Conservation (phyloP, 495 filamentous ascomycete genomes). For the Penicillium samsonianum region DNA sequence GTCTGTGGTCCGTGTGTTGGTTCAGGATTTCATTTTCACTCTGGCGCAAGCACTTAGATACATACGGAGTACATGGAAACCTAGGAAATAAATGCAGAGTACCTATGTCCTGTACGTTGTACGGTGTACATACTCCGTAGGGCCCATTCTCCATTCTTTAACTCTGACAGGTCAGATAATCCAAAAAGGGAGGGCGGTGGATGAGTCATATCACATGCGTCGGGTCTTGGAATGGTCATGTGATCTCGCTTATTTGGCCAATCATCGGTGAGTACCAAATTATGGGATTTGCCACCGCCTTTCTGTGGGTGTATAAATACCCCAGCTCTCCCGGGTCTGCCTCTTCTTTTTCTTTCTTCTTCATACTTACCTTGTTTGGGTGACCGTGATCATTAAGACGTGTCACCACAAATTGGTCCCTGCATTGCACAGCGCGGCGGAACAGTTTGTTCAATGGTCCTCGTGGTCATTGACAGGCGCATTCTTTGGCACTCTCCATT, state of each 20-base stretch:
- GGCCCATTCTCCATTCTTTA: not conserved
- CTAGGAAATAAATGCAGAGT: conserved; percentile 7
- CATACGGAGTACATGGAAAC: too few species aligned
- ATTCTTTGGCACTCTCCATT: conserved; percentile 65
- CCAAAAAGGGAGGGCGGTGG: not conserved
- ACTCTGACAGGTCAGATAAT: not conserved
- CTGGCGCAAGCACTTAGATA: not conserved
- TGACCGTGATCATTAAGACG: conserved; percentile 62
- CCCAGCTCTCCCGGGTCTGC: conserved; percentile 19
- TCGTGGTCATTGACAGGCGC: conserved; percentile 63
- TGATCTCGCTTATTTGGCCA: not conserved
- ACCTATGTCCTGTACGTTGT: not conserved
- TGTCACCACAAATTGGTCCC: conserved; percentile 60
- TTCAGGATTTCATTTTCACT: not conserved
- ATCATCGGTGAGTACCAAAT: not conserved
- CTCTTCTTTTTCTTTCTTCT: conserved; percentile 52
- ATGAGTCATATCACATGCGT: conserved; percentile 4
- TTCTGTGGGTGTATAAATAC: conserved; percentile 30
- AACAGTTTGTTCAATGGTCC: conserved; percentile 61
- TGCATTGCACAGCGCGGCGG: conserved; percentile 71
- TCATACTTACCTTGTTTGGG: conserved; percentile 77
- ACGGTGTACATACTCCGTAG: not conserved
- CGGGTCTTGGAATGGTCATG: not conserved
- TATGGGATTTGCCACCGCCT: conserved; percentile 22
- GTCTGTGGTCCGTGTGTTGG: conserved; percentile 1